phyloP scores from a whole-genome alignment of 2,329 filamentous ascomycete species.

The Periconia macrospinosa region DNA sequence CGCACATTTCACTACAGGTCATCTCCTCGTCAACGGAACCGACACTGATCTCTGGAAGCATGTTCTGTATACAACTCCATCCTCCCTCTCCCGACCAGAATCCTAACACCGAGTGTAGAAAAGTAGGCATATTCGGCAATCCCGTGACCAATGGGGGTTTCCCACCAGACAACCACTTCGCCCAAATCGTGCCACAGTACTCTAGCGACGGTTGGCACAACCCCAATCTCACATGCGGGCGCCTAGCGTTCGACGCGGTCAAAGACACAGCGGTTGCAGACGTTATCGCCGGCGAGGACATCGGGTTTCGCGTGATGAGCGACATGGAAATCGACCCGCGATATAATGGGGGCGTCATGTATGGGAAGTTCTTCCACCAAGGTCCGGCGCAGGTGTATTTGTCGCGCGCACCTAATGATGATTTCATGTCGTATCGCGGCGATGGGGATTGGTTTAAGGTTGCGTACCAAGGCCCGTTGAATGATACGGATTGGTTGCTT shows the following conservation, averaged over 20 bases:
- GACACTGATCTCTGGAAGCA: too few relatives aligned
- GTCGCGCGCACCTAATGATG: constrained; percentile 5
- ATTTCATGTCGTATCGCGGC: constrained; percentile 6
- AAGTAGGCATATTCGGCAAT: too few relatives aligned
- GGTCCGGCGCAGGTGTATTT: constrained; percentile 7
- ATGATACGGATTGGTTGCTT: neutral
- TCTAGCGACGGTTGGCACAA: neutral
- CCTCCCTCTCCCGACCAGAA: too few relatives aligned
- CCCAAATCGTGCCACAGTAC: neutral
- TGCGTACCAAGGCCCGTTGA: neutral
- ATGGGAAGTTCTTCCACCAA: neutral
- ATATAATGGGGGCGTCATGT: too few relatives aligned
- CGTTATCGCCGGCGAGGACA: constrained; percentile 5
- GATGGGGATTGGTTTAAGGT: constrained; percentile 14
- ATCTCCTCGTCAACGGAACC: too few relatives aligned
- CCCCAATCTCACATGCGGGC: constrained; percentile 7
- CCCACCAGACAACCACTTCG: neutral
- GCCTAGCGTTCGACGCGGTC: constrained; percentile 2
- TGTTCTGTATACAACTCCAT: too few relatives aligned
- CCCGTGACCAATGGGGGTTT: too few relatives aligned
- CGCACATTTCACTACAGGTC: too few relatives aligned
- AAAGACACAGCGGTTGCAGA: constrained; percentile 5
- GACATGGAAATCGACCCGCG: neutral
- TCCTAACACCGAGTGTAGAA: too few relatives aligned
- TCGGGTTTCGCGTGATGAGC: constrained; percentile 4